Evolutionary conservation across 75 land plant species (phyloP), one percentile per base, ranked within the genome.

Genomic region (Pinus taeda): DNA sequence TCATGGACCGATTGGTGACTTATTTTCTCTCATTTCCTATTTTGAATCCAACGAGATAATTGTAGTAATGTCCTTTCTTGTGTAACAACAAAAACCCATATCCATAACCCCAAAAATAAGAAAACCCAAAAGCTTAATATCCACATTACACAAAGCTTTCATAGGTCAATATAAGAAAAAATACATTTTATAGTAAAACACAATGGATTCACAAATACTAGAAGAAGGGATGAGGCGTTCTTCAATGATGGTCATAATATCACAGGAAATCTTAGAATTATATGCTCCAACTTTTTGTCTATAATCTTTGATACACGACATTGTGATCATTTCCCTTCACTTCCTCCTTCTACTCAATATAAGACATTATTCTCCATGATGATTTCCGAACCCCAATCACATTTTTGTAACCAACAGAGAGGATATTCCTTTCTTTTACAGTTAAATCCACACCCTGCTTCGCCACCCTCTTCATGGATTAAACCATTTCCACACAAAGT

Each of bases 341-440:
- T 42, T 90, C 92, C 77, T 90, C 92, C 74, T 88, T 90, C 77
- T 90, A 86, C 83, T 88, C 90, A 30, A 88, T 90, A 26, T 88
- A 87, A 6, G 88, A 88, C 62, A 90, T 55, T 36, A 90, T 90
- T 83, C 92, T 71, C 90, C 92, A 90, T 14, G 92, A 88, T 0
- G 90, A 86, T 36, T 90, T 64, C 45, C 84, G 78, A 22, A 90
- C 83, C 15, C 90, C 92, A 74, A 88, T 78, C 57, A 88, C 90
- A 65, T 90, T 88, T 81, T 88, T 88, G 78, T 90, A 90, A 29
- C 88, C 92, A 6, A 85, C 87, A 0, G 88, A 90, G 15, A 90
- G 84, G 65, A 90, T 57, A 60, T 88, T 90, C 72, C 92, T 77
- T 79, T 90, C 92, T 71, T 90, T 90, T 69, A 85, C 85, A 1